Evolutionary conservation across 2,329 filamentous ascomycete genomes (phyloP).

Genomic region (Metarhizium robertsii): DNA sequence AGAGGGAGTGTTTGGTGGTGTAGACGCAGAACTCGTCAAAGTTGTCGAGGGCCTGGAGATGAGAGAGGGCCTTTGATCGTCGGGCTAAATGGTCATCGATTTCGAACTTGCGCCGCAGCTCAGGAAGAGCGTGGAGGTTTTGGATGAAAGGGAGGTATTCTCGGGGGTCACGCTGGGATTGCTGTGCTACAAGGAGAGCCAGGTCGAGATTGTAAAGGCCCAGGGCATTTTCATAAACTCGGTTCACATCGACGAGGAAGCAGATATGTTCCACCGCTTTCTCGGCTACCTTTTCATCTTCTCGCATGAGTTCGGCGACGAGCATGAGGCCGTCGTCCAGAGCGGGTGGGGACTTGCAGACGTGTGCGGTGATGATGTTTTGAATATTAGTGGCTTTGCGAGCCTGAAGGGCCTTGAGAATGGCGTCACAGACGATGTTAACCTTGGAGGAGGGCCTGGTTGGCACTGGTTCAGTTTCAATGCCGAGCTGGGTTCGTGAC

Average conservation of each 20-base stretch:
- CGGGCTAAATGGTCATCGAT: slow-evolving; percentile 85
- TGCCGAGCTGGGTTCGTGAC: slow-evolving; percentile 13
- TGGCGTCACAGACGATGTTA: slow-evolving; percentile 80
- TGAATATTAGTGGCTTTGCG: slow-evolving; percentile 62
- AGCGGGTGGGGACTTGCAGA: slow-evolving; percentile 87
- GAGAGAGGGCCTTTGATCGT: slow-evolving; percentile 64
- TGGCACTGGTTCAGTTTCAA: slow-evolving; percentile 4
- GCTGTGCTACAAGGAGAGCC: slow-evolving; percentile 82
- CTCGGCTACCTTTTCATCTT: slow-evolving; percentile 65
- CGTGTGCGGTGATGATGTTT: slow-evolving; percentile 88
- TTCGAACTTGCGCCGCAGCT: slow-evolving; percentile 63
- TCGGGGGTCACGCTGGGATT: slow-evolving; percentile 88
- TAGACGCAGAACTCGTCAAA: slow-evolving; percentile 77
- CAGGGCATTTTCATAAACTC: slow-evolving; percentile 80
- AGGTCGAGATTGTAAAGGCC: slow-evolving; percentile 89
- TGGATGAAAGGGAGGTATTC: slow-evolving; percentile 96
- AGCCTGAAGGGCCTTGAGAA: slow-evolving; percentile 57
- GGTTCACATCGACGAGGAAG: slow-evolving; percentile 90
- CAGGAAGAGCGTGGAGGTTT: slow-evolving; percentile 65
- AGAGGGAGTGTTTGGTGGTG: slow-evolving; percentile 68
- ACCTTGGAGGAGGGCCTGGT: slow-evolving; percentile 47
- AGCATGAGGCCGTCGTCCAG: slow-evolving; percentile 75
- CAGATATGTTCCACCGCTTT: slow-evolving; percentile 93
- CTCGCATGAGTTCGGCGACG: slow-evolving; percentile 63
- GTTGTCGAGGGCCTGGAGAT: slow-evolving; percentile 62